phyloP scores from a whole-genome alignment of 169 alveolate genomes.

The Cryptosporidium ryanae region DNA sequence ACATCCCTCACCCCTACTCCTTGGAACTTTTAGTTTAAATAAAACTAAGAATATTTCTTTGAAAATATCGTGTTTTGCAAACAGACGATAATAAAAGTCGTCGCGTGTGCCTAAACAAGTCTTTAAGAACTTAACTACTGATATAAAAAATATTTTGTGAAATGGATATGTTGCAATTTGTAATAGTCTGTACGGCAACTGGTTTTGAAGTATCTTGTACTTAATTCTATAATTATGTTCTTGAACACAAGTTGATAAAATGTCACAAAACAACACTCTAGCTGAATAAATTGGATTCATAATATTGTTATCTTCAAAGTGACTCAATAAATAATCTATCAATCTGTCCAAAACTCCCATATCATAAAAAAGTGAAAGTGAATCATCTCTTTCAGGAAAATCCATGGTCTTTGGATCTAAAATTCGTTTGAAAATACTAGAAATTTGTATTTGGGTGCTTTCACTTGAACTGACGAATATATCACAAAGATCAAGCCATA shows the following conservation, averaged over 20 bases:
- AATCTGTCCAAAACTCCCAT: constrained; percentile 81
- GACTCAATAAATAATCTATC: constrained; percentile 70
- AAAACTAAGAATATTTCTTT: constrained; percentile 28
- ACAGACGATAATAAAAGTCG: constrained; percentile 65
- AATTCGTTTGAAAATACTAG: constrained; percentile 73
- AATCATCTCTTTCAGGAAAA: constrained; percentile 83
- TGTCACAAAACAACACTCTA: constrained; percentile 80
- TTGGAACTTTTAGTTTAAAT: constrained; percentile 22
- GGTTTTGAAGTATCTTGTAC: constrained; percentile 81
- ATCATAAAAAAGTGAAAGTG: constrained; percentile 82
- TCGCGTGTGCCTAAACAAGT: constrained; percentile 77
- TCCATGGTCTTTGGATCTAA: constrained; percentile 84
- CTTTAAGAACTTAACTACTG: constrained; percentile 80
- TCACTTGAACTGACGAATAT: constrained; percentile 53
- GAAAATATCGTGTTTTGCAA: constrained; percentile 62
- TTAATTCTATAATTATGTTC: constrained; percentile 83
- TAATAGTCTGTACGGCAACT: constrained; percentile 78
- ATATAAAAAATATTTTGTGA: constrained; percentile 81
- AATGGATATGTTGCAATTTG: constrained; percentile 78
- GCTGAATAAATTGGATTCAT: constrained; percentile 67
- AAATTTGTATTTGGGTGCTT: constrained; percentile 61
- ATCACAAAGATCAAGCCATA: constrained; percentile 48
- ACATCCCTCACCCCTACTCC: constrained; percentile 65
- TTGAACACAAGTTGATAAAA: constrained; percentile 80
- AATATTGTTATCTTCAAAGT: constrained; percentile 4